Base-by-base conservation (phyloP, 2,329 filamentous ascomycete genomes). In the Fusarium sp. region DNA sequence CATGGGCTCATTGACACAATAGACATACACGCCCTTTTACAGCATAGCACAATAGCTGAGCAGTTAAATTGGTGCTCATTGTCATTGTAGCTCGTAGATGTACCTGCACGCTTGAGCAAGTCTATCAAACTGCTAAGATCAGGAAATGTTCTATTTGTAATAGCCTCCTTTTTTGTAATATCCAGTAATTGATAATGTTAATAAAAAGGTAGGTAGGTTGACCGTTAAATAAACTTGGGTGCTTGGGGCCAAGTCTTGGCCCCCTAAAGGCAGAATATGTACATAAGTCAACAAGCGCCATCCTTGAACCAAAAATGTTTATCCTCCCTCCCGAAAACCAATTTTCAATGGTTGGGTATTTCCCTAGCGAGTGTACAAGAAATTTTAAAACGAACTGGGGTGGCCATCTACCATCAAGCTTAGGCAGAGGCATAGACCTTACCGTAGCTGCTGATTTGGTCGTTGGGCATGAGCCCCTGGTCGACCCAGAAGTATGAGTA, bases 401-500 rank as follows among this genome's bases (percentile, higher is more conserved):
- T 27, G 37, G 41, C 45, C 48, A 29, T 36, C 29, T 36, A 18
- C 35, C 33, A 36, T 39, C 66, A 47, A 53, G 52, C 55, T 73
- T 75, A 76, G 39, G 76, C 65, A 33, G 79, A 80, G 69, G 84
- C 85, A 70, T 84, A 88, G 57, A 80, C 80, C 69, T 81, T 74
- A 73, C 86, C 86, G 65, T 80, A 81, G 21, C 66, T 63, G 80
- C 80, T 86, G 23, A 85, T 78, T n/a, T 74, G 31, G 25, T 73
- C 49, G 31, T 77, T 78, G 45, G 75, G 57, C 76, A 87, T 77
- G 67, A 86, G 78, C 52, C 79, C 80, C 20, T 78, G 72, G 41
- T 72, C 70, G 20, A 83, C 83, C 81, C 84, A 85, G 78, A 87
- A 88, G 82, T 86, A 88, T 23, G 86, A 81, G 79, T 88, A 88